Evolutionary conservation across 1,284 basidiomycete species (phyloP).

Genomic region (Ganoderma multipileum): DNA sequence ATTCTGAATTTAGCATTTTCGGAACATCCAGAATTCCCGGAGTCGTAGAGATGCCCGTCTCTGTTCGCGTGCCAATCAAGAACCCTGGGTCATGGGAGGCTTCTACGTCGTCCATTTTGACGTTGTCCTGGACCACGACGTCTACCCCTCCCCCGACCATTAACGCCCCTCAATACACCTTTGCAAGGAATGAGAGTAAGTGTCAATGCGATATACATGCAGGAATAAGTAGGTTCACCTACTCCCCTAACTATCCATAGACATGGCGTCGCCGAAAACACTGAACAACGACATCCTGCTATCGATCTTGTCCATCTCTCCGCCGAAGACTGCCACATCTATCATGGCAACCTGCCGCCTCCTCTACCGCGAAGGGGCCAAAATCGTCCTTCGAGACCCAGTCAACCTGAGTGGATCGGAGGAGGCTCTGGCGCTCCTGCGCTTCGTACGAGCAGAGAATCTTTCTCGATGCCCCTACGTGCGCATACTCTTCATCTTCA

Average conservation of each 20-base stretch:
- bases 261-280: slow-evolving; percentile 14
- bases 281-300: background rate
- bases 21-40: too few species aligned
- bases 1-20: background rate
- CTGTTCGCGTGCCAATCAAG: background rate
- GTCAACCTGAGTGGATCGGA: background rate
- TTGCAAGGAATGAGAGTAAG: background rate
- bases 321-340: background rate
- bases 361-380: slow-evolving; percentile 5
- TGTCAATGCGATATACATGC: background rate
- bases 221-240: background rate
- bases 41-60: background rate
- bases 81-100: background rate
- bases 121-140: background rate
- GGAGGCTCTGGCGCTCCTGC: background rate
- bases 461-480: slow-evolving; percentile 1
- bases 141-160: background rate
- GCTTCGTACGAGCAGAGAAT: background rate
- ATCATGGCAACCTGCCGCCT: background rate
- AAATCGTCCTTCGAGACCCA: background rate
- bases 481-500: background rate
- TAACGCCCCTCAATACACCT: background rate
- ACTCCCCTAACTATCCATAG: background rate
- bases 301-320: background rate
- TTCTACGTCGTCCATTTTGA: background rate